Conservation (phyloP, 192 early-diverging fungal species). For the Powellomyces hirtus region DNA sequence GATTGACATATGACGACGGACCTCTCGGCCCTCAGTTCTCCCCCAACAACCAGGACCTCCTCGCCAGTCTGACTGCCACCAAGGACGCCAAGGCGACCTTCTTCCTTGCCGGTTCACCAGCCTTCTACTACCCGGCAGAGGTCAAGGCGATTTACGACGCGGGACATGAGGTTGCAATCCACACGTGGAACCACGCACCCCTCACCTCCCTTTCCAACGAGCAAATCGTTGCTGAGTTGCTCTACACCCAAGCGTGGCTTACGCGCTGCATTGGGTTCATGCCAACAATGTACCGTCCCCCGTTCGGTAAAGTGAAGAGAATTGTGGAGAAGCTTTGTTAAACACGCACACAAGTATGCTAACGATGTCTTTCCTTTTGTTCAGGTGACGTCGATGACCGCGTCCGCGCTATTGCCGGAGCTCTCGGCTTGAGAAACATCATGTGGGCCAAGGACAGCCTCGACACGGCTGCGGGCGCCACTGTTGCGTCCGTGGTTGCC, state of each 20-base stretch:
- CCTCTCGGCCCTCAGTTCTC: conserved; percentile 1
- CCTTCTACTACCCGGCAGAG: neutral
- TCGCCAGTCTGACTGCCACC: neutral
- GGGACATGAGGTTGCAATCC: conserved; percentile 21
- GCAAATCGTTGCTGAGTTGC: conserved; percentile 58
- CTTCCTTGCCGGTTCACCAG: conserved; percentile 26
- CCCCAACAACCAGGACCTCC: neutral
- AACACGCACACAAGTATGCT: too few relatives aligned
- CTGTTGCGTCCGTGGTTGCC: neutral
- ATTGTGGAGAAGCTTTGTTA: too few relatives aligned
- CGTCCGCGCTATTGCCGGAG: conserved; percentile 51
- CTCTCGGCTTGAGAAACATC: conserved; percentile 40
- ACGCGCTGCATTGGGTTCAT: conserved; percentile 36
- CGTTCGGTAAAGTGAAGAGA: conserved; percentile 69
- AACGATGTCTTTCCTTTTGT: too few relatives aligned
- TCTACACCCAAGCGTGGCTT: conserved; percentile 34
- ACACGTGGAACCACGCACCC: conserved; percentile 51
- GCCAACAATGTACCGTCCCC: conserved; percentile 58
- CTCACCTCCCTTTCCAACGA: conserved; percentile 53
- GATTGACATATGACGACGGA: conserved; percentile 31
- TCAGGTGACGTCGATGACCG: conserved; percentile 64
- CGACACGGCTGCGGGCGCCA: neutral
- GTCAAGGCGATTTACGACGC: neutral
- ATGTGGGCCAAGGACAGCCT: conserved; percentile 5
- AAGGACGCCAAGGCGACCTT: conserved; percentile 32